Evolutionary conservation across 2,329 filamentous ascomycete species (phyloP).

Genomic region (Sporothrix brasiliensis): DNA sequence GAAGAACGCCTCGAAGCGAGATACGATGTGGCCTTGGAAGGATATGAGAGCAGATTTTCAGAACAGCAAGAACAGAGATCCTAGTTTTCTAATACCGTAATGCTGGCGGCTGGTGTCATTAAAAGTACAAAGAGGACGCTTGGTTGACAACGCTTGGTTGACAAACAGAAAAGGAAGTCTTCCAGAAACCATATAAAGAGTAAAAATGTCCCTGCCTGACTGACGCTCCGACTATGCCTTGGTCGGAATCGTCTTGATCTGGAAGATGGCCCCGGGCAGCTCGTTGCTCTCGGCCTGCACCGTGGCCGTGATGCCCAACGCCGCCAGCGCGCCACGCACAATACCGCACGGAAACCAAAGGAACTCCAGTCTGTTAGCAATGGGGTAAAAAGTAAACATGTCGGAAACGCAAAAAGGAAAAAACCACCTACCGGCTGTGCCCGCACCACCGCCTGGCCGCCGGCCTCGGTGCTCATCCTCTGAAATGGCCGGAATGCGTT

Average conservation of each 20-base stretch:
- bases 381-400: background rate
- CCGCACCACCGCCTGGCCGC: conserved; percentile 70
- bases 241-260: conserved; percentile 80
- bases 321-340: conserved; percentile 88
- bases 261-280: conserved; percentile 86
- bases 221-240: conserved; percentile 55
- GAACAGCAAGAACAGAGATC: background rate
- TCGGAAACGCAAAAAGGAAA: background rate
- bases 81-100: conserved; percentile 11
- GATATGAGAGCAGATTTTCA: background rate
- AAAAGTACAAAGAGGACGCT: conserved; percentile 22
- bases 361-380: conserved; percentile 59
- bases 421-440: conserved; percentile 72
- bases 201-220: background rate
- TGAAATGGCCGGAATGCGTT: conserved; percentile 85
- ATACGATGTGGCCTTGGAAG: background rate
- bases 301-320: conserved; percentile 84
- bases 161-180: background rate
- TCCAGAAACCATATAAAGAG: background rate
- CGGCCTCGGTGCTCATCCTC: conserved; percentile 82
- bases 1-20: background rate
- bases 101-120: conserved; percentile 23
- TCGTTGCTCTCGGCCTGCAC: conserved; percentile 90
- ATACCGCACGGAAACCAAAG: conserved; percentile 95
- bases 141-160: background rate